Evolutionary conservation across 345 rosid genomes (phyloP).

Genomic region (Trapa bicornis): DNA sequence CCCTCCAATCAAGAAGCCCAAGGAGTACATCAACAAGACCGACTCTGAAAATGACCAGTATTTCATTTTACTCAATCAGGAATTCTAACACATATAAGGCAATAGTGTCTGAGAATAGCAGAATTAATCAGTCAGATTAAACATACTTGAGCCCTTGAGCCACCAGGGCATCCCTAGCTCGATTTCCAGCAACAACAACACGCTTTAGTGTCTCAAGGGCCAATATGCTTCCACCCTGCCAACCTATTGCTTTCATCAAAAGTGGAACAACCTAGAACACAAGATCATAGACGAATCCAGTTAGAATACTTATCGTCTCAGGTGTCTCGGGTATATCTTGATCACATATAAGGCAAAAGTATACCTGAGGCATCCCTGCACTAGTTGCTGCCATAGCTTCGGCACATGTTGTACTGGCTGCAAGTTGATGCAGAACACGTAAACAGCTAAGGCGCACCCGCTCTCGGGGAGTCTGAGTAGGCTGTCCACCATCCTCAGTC

Average conservation of each 20-base stretch:
- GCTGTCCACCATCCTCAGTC: slow-evolving; percentile 40
- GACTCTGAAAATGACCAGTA: slow-evolving; percentile 38
- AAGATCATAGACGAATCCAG: neutral
- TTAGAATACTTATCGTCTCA: neutral
- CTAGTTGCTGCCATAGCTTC: slow-evolving; percentile 99
- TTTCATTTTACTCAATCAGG: slow-evolving; percentile 6
- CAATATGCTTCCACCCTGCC: slow-evolving; percentile 99
- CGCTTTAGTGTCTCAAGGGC: slow-evolving; percentile 96
- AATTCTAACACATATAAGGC: slow-evolving; percentile 2
- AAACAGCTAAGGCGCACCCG: slow-evolving; percentile 97
- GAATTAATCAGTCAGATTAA: neutral
- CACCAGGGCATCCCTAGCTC: slow-evolving; percentile 97
- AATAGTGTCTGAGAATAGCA: neutral
- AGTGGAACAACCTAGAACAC: slow-evolving; percentile 81
- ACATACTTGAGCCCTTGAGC: slow-evolving; percentile 96
- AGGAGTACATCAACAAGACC: slow-evolving; percentile 94
- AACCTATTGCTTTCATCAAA: slow-evolving; percentile 98
- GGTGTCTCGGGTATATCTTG: neutral
- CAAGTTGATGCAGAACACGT: slow-evolving; percentile 97
- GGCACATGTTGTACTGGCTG: slow-evolving; percentile 88
- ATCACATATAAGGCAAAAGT: neutral
- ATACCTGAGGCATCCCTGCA: slow-evolving; percentile 82
- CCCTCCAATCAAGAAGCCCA: slow-evolving; percentile 96
- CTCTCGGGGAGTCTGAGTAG: slow-evolving; percentile 81
- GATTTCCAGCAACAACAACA: slow-evolving; percentile 93